Evolutionary conservation across 495 filamentous ascomycete species (phyloP).

Genomic region (Podospora bellae-mahoneyi): DNA sequence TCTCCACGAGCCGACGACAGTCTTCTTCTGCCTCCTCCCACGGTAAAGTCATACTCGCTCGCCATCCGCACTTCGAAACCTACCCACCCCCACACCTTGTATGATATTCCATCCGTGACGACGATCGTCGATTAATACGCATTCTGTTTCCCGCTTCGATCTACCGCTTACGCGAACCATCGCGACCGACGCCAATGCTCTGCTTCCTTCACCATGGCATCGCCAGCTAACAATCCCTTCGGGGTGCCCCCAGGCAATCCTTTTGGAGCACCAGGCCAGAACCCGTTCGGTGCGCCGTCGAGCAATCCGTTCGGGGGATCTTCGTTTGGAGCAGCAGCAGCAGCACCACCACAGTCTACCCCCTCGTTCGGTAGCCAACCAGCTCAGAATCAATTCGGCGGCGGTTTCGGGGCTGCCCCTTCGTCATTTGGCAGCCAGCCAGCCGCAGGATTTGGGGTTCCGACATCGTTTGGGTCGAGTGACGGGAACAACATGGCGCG

Average conservation of each 20-base stretch:
- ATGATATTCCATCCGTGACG: conserved; percentile 4
- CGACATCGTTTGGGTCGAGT: not conserved
- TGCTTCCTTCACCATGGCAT: conserved; percentile 23
- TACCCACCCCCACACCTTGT: not conserved
- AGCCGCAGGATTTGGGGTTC: conserved; percentile 6
- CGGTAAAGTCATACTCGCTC: conserved; percentile 9
- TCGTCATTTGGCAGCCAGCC: conserved; percentile 17
- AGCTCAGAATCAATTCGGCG: conserved; percentile 1
- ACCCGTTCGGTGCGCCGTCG: conserved; percentile 9
- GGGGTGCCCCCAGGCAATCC: conserved; percentile 24
- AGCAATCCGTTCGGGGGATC: conserved; percentile 7
- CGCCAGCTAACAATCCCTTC: conserved; percentile 32
- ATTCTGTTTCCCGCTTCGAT: not conserved
- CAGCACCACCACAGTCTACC: conserved; percentile 6
- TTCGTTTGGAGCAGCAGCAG: conserved; percentile 14
- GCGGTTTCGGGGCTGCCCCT: not conserved
- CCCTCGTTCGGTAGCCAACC: conserved; percentile 11
- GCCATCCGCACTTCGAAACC: conserved; percentile 4
- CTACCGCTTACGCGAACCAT: conserved; percentile 7
- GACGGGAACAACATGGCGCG: conserved; percentile 4
- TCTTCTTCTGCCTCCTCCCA: not conserved
- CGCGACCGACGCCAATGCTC: conserved; percentile 24
- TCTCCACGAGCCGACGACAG: not conserved
- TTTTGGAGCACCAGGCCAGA: conserved; percentile 15
- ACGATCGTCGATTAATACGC: not conserved